phyloP scores from a whole-genome alignment of 805 yeast genomes.

The Lipomyces lipofer region DNA sequence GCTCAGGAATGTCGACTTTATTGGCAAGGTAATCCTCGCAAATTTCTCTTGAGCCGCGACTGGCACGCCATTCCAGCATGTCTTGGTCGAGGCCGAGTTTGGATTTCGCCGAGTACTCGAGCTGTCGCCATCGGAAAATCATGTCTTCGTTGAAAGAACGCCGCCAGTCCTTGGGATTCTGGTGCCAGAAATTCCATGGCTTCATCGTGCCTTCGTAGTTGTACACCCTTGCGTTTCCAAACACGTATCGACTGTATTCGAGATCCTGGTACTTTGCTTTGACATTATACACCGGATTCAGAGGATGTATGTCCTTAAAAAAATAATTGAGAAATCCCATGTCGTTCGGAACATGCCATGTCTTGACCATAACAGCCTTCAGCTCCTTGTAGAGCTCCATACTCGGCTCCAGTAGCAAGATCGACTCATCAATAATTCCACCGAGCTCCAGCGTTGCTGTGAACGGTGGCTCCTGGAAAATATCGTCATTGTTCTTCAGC shows the following conservation, averaged over 20 bases:
- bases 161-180: conserved; percentile 25
- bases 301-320: conserved; percentile 23
- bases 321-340: conserved; percentile 22
- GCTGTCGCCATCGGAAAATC: conserved; percentile 26
- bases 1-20: conserved; percentile 17
- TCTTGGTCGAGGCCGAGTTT: conserved; percentile 22
- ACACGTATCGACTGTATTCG: conserved; percentile 21
- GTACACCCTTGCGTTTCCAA: conserved; percentile 25
- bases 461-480: conserved; percentile 25
- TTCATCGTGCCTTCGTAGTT: conserved; percentile 29
- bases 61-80: conserved; percentile 21
- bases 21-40: conserved; percentile 21
- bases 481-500: conserved; percentile 20
- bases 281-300: conserved; percentile 29
- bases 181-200: conserved; percentile 30
- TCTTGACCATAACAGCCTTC: conserved; percentile 12
- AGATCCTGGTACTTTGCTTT: conserved; percentile 17
- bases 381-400: conserved; percentile 24
- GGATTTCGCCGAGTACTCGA: conserved; percentile 16
- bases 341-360: conserved; percentile 18
- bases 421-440: conserved; percentile 26
- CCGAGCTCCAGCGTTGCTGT: conserved; percentile 28
- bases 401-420: conserved; percentile 26
- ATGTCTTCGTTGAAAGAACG: conserved; percentile 22
- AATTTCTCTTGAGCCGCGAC: conserved; percentile 24